phyloP scores from a whole-genome alignment of 257 asterid species.

The Penstemon davidsonii region DNA sequence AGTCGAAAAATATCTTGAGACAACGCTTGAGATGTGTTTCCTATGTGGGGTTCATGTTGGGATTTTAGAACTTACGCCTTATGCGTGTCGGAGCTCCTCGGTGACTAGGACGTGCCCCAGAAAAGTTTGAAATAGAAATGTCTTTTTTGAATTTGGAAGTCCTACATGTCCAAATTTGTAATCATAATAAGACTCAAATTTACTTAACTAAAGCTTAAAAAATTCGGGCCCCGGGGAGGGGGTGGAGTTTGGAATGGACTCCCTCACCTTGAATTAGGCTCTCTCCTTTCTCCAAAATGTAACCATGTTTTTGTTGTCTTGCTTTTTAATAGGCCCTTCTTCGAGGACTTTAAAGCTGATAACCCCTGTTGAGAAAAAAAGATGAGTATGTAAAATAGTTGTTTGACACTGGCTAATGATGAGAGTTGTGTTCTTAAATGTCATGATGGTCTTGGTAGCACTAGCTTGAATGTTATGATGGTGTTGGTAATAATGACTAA shows the following conservation, averaged over 20 bases:
- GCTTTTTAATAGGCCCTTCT: no score
- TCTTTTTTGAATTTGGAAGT: background rate
- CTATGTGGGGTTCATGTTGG: background rate
- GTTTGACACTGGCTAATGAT: no score
- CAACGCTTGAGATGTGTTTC: background rate
- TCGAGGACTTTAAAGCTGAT: no score
- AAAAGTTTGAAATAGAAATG: background rate
- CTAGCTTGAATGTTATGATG: no score
- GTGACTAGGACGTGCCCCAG: background rate
- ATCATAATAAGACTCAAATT: background rate
- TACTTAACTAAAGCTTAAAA: background rate
- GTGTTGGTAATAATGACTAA: no score
- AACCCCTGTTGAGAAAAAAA: no score
- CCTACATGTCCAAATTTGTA: background rate
- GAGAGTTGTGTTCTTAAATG: no score
- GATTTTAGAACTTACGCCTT: background rate
- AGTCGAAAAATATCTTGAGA: background rate
- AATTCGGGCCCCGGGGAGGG: background rate
- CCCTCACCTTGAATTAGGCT: no score
- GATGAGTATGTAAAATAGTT: no score
- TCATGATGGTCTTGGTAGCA: no score
- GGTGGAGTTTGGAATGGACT: no score
- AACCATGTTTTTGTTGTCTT: no score
- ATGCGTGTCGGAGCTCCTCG: background rate
- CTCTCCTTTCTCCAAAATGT: background rate